Conservation (phyloP, 352 stramenopile genomes). For the Thraustotheca clavata region DNA sequence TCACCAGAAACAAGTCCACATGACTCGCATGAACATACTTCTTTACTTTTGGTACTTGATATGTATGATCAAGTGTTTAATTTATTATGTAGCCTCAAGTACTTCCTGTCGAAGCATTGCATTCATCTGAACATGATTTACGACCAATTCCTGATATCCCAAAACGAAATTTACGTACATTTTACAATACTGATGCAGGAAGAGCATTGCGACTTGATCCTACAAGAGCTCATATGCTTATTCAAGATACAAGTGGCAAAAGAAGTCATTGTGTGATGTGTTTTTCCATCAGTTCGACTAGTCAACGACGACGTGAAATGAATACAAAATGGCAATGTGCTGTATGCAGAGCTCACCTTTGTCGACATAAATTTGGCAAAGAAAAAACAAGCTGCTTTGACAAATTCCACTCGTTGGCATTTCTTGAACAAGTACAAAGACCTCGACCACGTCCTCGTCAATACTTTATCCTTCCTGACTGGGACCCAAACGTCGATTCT, state of each 20-base stretch:
- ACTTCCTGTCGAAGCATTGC: neutral
- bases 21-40: neutral
- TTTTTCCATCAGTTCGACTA: constrained; percentile 17
- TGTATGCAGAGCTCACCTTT: constrained; percentile 13
- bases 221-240: neutral
- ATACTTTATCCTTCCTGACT: constrained; percentile 16
- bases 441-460: constrained; percentile 3
- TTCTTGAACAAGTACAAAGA: constrained; percentile 1
- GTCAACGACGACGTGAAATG: constrained; percentile 4
- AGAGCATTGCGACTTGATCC: constrained; percentile 9
- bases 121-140: neutral
- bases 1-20: neutral
- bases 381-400: constrained; percentile 13
- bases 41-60: neutral
- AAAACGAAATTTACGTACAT: neutral
- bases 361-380: constrained; percentile 7
- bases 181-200: constrained; percentile 16
- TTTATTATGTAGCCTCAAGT: neutral
- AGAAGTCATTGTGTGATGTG: constrained; percentile 7
- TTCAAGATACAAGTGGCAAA: neutral
- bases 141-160: constrained; percentile 4
- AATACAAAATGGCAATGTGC: neutral
- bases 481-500: constrained; percentile 16
- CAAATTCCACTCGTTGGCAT: constrained; percentile 1
- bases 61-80: neutral